Base-by-base conservation (phyloP, 495 filamentous ascomycete species). In the Cryomyces minteri region DNA sequence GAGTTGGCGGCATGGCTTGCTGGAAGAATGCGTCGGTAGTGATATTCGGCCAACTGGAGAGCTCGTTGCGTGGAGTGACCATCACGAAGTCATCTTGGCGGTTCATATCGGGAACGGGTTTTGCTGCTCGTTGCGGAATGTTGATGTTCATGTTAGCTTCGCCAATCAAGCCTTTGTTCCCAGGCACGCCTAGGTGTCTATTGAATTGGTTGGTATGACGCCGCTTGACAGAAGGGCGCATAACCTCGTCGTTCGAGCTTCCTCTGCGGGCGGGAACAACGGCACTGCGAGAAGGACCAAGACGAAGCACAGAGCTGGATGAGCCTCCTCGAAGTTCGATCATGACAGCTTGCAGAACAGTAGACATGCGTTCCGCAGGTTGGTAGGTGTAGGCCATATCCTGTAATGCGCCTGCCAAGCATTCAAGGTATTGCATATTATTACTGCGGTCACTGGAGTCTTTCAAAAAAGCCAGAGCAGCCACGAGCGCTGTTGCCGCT, bases 401-500 rank as follows among this genome's bases (percentile, higher is more conserved):
- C 41, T 56, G 49, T 5, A 61, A 45, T 6, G 58, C 54, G 4
- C 46, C 56, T 6, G 53, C 52, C 4, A 61, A 54, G 14, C 53
- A 53, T 45, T 61, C 58, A 0, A 61, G 54, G 44, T 59, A 59
- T 36, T 59, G 56, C 56, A 59, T 57, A 45, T 59, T 61, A 45
- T 59, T 59, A 43, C 42, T 52, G 3, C 57, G 47, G 48, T 59
- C 54, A 11, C 34, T 48, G 10, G 56, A 46, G 50, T 67, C 64
- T 44, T 65, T 66, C 45, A 72, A 66, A 45, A 68, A 64, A 12
- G 62, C 66, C 10, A 71, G 58, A 2, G 67, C 68, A 5, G 67
- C 66, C 41, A 74, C 66, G 12, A 74, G 54, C 5, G 70, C 70
- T 5, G 70, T 63, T 4, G 68, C 66, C 4, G 70, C 67, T 4